phyloP scores from a whole-genome alignment of 2,329 filamentous ascomycete genomes.

The Fusarium decemcellulare region DNA sequence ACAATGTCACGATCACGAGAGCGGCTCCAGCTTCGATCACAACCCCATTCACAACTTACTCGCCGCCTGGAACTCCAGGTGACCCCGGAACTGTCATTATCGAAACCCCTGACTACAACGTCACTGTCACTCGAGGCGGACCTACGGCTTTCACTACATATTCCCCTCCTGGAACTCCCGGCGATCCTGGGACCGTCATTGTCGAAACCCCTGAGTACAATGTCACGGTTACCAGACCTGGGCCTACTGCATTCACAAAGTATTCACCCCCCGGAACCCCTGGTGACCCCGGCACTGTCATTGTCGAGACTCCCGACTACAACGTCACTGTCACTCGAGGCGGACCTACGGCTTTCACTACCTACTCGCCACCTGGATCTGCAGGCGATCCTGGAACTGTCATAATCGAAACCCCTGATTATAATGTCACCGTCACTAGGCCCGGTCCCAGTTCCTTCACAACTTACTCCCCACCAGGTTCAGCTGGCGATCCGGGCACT shows the following conservation, averaged over 20 bases:
- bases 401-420: too few species aligned
- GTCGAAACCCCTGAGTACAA: background rate
- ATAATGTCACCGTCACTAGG: background rate
- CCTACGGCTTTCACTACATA: background rate
- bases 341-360: background rate
- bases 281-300: conserved; percentile 31
- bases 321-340: conserved; percentile 21
- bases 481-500: conserved; percentile 31
- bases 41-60: conserved; percentile 1
- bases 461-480: conserved; percentile 15
- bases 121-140: conserved; percentile 16
- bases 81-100: conserved; percentile 15
- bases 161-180: background rate
- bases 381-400: background rate
- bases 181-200: too few species aligned
- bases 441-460: background rate
- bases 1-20: conserved; percentile 14
- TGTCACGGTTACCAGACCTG: background rate
- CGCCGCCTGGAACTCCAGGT: background rate
- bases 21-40: background rate
- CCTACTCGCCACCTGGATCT: background rate
- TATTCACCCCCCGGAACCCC: conserved; percentile 19
- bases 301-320: conserved; percentile 17
- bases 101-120: conserved; percentile 18
- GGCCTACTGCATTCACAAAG: background rate